Percentiles rank a stretch among this genome's conserved stretches.
These are phyloP conservation scores for Rhododendron williamsianum DNA, from an alignment of 148 eudicot species.

Conservation along the genomic window DNA sequence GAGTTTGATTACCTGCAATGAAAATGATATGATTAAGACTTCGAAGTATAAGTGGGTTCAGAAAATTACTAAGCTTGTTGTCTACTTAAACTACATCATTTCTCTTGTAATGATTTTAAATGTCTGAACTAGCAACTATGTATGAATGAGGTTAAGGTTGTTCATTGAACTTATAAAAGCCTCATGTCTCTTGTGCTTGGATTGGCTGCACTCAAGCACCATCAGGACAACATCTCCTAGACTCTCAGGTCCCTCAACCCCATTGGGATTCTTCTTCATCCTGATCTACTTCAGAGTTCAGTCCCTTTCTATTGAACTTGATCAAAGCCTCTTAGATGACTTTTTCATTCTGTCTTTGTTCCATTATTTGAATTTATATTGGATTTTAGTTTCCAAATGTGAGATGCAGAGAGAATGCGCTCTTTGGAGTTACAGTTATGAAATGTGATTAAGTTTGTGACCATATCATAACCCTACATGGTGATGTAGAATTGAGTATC, in stretches of 20 bases:
- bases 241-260: neutral
- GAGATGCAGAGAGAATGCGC: neutral
- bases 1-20: neutral
- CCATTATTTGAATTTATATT: neutral
- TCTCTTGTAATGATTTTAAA: neutral
- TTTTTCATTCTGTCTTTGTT: neutral
- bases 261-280: neutral
- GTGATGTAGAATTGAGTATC: neutral
- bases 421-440: neutral
- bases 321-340: neutral
- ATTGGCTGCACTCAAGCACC: constrained; percentile 1
- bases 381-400: neutral
- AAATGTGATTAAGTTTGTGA: neutral
- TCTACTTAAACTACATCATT: neutral
- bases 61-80: neutral
- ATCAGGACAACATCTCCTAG: neutral
- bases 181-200: neutral
- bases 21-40: neutral
- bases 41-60: neutral
- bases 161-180: neutral
- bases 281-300: neutral
- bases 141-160: neutral
- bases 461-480: neutral
- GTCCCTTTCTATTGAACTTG: neutral
- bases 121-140: neutral